Base-by-base conservation (phyloP, 148 eudicot genomes). In the Vaccinium macrocarpon region DNA sequence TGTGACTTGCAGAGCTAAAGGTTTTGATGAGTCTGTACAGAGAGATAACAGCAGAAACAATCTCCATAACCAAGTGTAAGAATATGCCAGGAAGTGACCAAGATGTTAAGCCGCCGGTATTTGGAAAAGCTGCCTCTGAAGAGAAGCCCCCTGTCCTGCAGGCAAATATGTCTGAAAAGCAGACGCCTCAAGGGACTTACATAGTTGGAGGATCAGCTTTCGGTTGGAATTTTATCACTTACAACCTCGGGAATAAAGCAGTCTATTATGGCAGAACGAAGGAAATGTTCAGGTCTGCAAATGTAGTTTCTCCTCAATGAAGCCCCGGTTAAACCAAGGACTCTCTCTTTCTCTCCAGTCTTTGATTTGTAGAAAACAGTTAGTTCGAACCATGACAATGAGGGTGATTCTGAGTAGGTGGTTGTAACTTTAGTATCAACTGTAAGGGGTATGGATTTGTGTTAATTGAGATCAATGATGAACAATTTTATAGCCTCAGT, bases 151-250 rank as follows among this genome's bases (percentile, higher is more conserved):
- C 91, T 71, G 76, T 83, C 64, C 75, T 89, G 9, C 32, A 29
- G 23, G 88, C 78, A 27, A 78, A 55, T 56, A 35, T 77, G 14
- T 73, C 81, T 8, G 92, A 86, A 74, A 87, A 90, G 81, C 88
- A 38, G 75, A 80, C 52, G 57, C 78, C 87, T 79, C 84, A 88
- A 0, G 95, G 97, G 82, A 89, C 97, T 6, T 95, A 90, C 75
- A 81, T 94, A 50, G 94, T 97, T 81, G 99, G 99, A 61, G 97
- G 97, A 21, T 97, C 99, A 2, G 96, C 98, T 55, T 90, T 92
- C 56, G 99, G 99, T 66, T 97, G 99, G 99, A 97, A 97, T 87
- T 97, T 97, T 86, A 76, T 94, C 81, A 93, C 92, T 14, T 97
- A 85, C 71, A 64, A 64, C 71, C 29, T 8, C 14, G 87, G 93